These are phyloP conservation scores for Backusella morwellensis DNA, from an alignment of 192 early-diverging fungal genomes.

Conservation along the genomic window DNA sequence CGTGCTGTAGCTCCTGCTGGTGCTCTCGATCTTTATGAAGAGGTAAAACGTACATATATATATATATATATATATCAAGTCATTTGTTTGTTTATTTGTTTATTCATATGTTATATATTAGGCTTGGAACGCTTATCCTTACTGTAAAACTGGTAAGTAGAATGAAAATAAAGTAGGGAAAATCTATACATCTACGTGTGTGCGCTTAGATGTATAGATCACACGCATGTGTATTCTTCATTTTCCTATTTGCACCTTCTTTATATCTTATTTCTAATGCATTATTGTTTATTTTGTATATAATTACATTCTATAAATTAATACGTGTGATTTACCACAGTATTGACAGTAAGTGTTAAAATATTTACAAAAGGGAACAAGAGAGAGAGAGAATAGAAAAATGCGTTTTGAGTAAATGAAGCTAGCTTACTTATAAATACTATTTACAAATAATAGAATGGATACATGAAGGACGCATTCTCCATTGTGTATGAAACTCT, in stretches of 20 bases:
- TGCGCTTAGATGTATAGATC: neutral
- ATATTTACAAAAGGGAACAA: neutral
- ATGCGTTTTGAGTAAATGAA: too few species aligned
- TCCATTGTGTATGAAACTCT: slow-evolving; percentile 71
- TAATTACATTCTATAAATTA: neutral
- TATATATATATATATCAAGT: neutral
- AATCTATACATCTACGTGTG: neutral
- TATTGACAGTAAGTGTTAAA: slow-evolving; percentile 13
- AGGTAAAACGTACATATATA: slow-evolving; percentile 18
- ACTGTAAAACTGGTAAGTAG: slow-evolving; percentile 42
- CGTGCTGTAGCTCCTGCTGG: slow-evolving; percentile 59
- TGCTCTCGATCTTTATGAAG: slow-evolving; percentile 67
- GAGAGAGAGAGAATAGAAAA: neutral
- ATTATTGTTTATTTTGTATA: neutral
- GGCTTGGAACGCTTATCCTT: slow-evolving; percentile 83
- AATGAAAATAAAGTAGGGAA: neutral
- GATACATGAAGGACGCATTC: slow-evolving; percentile 69
- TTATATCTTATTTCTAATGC: neutral
- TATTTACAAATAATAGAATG: slow-evolving; percentile 39
- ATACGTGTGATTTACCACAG: neutral
- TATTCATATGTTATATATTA: neutral
- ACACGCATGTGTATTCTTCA: too few species aligned
- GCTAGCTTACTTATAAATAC: neutral
- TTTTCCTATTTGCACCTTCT: neutral
- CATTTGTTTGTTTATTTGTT: neutral